Evolutionary conservation across 805 yeast species (phyloP), one percentile per base, ranked within the genome.

Genomic region (Saccharomycopsis sp.): DNA sequence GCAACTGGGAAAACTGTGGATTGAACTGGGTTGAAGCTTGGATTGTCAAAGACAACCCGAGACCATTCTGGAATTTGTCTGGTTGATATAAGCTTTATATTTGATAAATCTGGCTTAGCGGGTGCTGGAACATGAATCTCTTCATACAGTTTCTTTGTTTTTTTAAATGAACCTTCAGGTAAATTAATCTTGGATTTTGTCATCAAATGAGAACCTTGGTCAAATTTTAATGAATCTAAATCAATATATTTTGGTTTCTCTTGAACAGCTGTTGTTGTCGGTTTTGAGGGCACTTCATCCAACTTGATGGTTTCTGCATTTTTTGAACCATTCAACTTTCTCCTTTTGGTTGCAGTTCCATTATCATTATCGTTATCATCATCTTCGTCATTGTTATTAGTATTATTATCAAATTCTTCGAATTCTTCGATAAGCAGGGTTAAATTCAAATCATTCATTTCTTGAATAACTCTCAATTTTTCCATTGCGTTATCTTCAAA

Each of bases 101-200:
- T 33, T 8, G 44, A 38, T n/a, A 40, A 6, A 1, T 60, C 63
- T 3, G 77, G 70, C 21, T 72, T 68, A 13, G 64, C 59, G 0
- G 96, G 96, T 0, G 96, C 81, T 0, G 98, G 98, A n/a, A 93
- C 77, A 51, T 81, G 88, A 29, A 89, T 85, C 54, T 87, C 94
- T 57, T 90, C 97, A 63, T 90, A 90, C 4, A 74, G 64, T 47
- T 75, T 78, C 51, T 79, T 79, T 9, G 77, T 75, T 48, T 84
- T 75, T 56, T 85, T 87, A 59, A 77, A 84, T 0, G 97, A 84
- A 2, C 95, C 95, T 47, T 73, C 73, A 0, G 98, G 97, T 3
- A 93, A 72, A 43, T 72, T 71, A 19, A 93, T 77, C 48, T 79
- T 81, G 1, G 81, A 64, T 0, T 74, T 70, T 1, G 88, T 73